Base-by-base conservation (phyloP, 768 basidiomycete species). In the Chalciporus chontae region DNA sequence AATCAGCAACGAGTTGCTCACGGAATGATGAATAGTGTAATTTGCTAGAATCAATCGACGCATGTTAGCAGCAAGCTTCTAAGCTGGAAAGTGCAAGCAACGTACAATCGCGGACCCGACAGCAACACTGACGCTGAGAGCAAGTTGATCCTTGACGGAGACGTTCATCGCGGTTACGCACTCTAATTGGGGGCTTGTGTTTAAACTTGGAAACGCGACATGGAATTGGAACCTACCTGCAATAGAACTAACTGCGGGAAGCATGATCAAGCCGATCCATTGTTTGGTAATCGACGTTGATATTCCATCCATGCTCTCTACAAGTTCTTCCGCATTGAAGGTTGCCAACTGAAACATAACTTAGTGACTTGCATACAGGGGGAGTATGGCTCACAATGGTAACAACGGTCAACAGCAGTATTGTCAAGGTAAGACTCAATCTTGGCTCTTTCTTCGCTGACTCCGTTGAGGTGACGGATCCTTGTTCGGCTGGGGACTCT, bases 131-230 rank as follows among this genome's bases (percentile, higher is more conserved):
- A 94, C 79, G 50, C 87, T 89, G 15, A 94, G 77, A 45, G 87
- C 84, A 37, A 94, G 74, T 63, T 90, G 88, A 60, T 85, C 83
- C 68, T 86, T 84, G 43, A 90, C 85, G 0, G 93, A 91, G n/a
- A 90, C 89, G 32, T 85, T 90, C 53, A 96, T 79, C 10, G 92
- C 91, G 6, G 89, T 94, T 48, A 93, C 81, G 56, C 90, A 92
- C 69, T 96, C 94, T 80, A 27, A 26, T 45, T 32, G 31, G 1
- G 29, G 23, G 26, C 29, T 31, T 9, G 18, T 32, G 24, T 13
- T 5, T 32, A 21, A 49, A 7, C 4, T 13, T 41, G 11, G 7
- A 26, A 37, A 40, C 39, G 18, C 26, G 8, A 45, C 21, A 37
- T 3, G 14, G 41, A 46, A 14, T 21, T 14, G 17, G 4, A n/a